These are phyloP conservation scores for Wilcoxina mikolae DNA, from an alignment of 495 filamentous ascomycete genomes.

Conservation along the genomic window DNA sequence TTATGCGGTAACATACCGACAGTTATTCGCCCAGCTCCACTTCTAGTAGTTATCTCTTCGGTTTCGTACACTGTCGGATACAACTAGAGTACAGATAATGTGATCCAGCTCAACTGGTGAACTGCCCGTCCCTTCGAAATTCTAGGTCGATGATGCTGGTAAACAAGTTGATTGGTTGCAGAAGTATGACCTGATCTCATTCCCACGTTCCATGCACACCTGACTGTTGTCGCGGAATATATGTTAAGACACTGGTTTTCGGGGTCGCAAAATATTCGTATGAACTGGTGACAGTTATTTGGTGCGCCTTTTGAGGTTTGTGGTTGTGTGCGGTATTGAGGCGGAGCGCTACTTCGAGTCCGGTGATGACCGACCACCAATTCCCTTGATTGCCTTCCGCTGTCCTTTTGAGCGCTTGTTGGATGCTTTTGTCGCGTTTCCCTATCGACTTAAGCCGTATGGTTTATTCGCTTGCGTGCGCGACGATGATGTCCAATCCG, in stretches of 20 bases:
- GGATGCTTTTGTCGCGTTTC: neutral
- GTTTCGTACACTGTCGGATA: neutral
- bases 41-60: neutral
- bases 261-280: neutral
- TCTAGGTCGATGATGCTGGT: too few relatives aligned
- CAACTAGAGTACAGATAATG: neutral
- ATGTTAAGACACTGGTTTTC: neutral
- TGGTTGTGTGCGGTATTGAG: neutral
- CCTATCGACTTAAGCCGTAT: neutral
- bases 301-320: neutral
- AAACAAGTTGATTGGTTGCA: neutral
- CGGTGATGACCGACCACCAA: neutral
- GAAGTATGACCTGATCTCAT: neutral
- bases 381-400: neutral
- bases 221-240: neutral
- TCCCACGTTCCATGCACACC: neutral
- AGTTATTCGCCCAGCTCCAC: neutral
- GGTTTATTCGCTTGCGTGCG: neutral
- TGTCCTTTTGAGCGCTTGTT: neutral
- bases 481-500: too few relatives aligned
- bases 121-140: too few relatives aligned
- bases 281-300: neutral
- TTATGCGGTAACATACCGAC: neutral
- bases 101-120: neutral
- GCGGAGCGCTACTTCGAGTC: neutral